Percentiles rank a stretch among this genome's conserved stretches.
Evolutionary conservation across 768 basidiomycete genomes (phyloP).

Genomic region (Cantharellus anzutake): DNA sequence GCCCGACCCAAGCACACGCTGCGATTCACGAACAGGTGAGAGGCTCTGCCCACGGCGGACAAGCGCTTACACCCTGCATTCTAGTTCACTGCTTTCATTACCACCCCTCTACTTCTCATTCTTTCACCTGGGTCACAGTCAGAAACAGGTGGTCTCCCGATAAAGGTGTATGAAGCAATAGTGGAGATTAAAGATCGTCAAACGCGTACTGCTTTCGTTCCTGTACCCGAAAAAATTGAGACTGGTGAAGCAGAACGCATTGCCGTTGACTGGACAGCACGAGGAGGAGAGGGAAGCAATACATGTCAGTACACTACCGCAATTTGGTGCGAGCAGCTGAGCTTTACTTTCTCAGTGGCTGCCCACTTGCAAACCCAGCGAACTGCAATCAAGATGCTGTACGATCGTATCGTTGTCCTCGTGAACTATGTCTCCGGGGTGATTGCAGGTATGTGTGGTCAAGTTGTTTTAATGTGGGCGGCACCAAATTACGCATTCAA

Average conservation of each 20-base stretch:
- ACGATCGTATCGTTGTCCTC: constrained; percentile 72
- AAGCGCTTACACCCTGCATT: background rate
- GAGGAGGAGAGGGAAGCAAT: constrained; percentile 64
- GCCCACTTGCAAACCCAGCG: constrained; percentile 81
- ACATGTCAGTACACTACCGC: constrained; percentile 35
- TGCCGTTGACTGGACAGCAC: constrained; percentile 89
- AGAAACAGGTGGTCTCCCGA: constrained; percentile 37
- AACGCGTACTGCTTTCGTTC: constrained; percentile 63
- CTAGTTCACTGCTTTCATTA: constrained; percentile 70
- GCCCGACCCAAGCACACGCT: constrained; percentile 57
- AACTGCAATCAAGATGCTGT: constrained; percentile 91
- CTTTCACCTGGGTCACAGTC: constrained; percentile 17
- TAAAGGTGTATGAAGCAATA: constrained; percentile 86
- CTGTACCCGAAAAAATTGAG: constrained; percentile 75
- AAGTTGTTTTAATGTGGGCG: background rate
- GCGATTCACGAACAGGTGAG: constrained; percentile 68
- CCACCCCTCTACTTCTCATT: constrained; percentile 75
- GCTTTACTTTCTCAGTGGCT: constrained; percentile 37
- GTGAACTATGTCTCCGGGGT: constrained; percentile 73
- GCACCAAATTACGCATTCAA: constrained; percentile 13
- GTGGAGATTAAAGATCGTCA: constrained; percentile 67
- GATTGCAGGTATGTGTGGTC: constrained; percentile 36
- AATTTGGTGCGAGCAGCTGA: background rate
- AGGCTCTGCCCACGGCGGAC: constrained; percentile 1
- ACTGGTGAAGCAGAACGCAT: constrained; percentile 98